Evolutionary conservation across 345 rosid species (phyloP), one percentile per base, ranked within the genome.

Genomic region (Acer saccharum): DNA sequence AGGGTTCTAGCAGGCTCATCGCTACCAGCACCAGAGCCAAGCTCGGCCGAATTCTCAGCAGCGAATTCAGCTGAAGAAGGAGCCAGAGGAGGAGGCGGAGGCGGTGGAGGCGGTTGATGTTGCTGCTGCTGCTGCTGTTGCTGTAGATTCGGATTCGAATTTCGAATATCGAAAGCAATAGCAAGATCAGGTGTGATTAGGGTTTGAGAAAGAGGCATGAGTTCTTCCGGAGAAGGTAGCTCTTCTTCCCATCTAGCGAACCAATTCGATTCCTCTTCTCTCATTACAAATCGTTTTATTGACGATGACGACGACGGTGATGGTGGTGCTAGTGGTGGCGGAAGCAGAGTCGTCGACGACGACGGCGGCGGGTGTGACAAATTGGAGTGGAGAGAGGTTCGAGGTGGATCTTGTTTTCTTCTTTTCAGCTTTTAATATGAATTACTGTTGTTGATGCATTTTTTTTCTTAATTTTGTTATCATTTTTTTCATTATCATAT

Each of bases 161-260:
- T 86, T 69, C 85, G 82, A 76, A 95, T 92, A 68, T 95, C 94
- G 77, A 95, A 95, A 73, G 98, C 98, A 10, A 93, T 78, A 35
- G 99, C 99, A 62, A 95, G 99, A 91, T 93, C 92, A 79, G 93
- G 96, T 44, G 98, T 88, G 64, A 95, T 95, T 82, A 95, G 93
- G 83, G 99, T 82, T 82, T 96, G 98, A 29, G 94, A 88, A 20
- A 96, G 81, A 8, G 99, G 97, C 81, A 88, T 96, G 13, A 96
- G 97, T 57, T 96, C 99, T 1, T 92, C 97, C 0, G 91, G 98
- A 0, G 98, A 80, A 3, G 98, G 99, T 3, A 94, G 93, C 66
- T 91, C 93, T 64, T 94, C 94, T 84, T 92, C 99, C 98, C 97
- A 94, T 82, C 87, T 90, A 10, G 94, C 58, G 75, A 95, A 92